Percentiles rank a stretch among this genome's conserved stretches.
Evolutionary conservation across 495 filamentous ascomycete genomes (phyloP).

Genomic region (Penicillium flavigenum): DNA sequence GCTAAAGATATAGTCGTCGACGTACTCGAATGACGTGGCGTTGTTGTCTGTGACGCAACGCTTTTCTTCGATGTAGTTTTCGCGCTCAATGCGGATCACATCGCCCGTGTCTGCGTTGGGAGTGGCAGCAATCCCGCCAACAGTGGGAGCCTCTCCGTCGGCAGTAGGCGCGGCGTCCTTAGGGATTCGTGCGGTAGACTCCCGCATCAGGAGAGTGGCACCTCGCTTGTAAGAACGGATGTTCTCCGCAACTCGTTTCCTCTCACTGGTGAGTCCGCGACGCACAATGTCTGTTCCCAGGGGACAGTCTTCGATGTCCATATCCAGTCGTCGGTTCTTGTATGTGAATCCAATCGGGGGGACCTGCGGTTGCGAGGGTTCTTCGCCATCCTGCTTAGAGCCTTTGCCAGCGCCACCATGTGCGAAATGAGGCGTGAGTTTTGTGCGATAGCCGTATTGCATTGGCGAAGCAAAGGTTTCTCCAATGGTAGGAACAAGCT

Average conservation of each 20-base stretch:
- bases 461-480: slow-evolving; percentile 88
- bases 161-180: slow-evolving; percentile 40
- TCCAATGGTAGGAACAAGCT: slow-evolving; percentile 70
- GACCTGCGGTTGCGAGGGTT: slow-evolving; percentile 32
- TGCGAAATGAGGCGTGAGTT: slow-evolving; percentile 94
- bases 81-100: slow-evolving; percentile 35
- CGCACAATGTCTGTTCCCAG: slow-evolving; percentile 86
- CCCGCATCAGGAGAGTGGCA: slow-evolving; percentile 84
- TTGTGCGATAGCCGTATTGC: slow-evolving; percentile 92
- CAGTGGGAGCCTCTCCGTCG: slow-evolving; percentile 14
- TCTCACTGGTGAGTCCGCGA: slow-evolving; percentile 69
- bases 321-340: slow-evolving; percentile 66
- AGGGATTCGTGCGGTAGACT: slow-evolving; percentile 70
- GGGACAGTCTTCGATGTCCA: slow-evolving; percentile 97
- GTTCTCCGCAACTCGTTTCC: slow-evolving; percentile 66
- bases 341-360: slow-evolving; percentile 89
- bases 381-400: slow-evolving; percentile 37
- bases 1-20: slow-evolving; percentile 79
- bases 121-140: slow-evolving; percentile 17
- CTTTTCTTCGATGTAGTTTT: slow-evolving; percentile 69
- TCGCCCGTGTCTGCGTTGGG: slow-evolving; percentile 35
- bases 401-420: slow-evolving; percentile 42
- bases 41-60: slow-evolving; percentile 84
- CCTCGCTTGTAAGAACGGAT: slow-evolving; percentile 72
- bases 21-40: slow-evolving; percentile 75